Conservation (phyloP, 345 rosid genomes). For the Firmiana major region DNA sequence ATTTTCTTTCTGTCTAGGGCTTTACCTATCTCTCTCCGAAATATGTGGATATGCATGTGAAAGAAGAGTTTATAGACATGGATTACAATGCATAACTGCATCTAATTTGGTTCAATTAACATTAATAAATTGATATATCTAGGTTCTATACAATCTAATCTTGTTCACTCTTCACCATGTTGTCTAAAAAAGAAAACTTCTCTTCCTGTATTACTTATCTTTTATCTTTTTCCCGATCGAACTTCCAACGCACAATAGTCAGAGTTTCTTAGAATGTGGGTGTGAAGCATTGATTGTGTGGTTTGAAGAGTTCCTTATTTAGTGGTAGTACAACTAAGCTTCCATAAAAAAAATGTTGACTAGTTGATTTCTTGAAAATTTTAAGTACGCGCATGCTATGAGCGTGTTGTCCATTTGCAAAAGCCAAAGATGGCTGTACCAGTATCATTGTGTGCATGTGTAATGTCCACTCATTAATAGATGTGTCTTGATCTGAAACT, state of each 20-base stretch:
- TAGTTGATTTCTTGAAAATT: background rate
- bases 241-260: background rate
- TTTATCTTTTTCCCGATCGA: background rate
- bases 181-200: slow-evolving; percentile 1
- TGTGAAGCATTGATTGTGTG: slow-evolving; percentile 1
- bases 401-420: background rate
- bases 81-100: background rate
- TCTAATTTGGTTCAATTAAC: background rate
- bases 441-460: background rate
- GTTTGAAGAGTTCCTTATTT: background rate
- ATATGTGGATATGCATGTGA: background rate
- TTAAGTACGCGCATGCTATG: background rate
- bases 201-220: background rate
- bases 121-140: background rate
- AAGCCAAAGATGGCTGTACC: background rate
- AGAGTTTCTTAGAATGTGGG: background rate
- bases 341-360: background rate
- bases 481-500: background rate
- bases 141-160: background rate
- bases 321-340: background rate
- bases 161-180: background rate
- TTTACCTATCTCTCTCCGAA: background rate
- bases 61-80: background rate
- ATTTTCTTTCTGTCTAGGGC: too few species aligned
- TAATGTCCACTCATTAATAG: background rate